Conservation (phyloP, 805 yeast species). For the Metschnikowia shivogae region DNA sequence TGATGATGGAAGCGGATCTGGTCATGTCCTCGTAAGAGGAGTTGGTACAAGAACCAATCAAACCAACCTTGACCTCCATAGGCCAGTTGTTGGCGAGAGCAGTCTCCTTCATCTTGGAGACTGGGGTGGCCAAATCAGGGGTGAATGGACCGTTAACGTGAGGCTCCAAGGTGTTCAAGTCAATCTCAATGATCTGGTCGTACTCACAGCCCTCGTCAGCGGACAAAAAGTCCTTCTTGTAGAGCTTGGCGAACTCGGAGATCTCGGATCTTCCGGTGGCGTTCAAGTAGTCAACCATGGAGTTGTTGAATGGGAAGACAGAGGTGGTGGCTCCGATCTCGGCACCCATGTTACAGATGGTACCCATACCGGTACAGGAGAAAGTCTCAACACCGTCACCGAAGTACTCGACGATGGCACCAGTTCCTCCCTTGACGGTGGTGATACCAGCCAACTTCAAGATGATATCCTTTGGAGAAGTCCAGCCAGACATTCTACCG, state of each 20-base stretch:
- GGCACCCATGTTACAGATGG: conserved; percentile 99
- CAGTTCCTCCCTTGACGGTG: conserved; percentile 98
- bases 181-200: conserved; percentile 89
- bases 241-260: conserved; percentile 72
- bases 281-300: conserved; percentile 79
- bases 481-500: conserved; percentile 91
- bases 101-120: conserved; percentile 78
- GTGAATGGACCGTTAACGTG: conserved; percentile 98
- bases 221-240: conserved; percentile 58
- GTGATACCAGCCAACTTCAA: conserved; percentile 88
- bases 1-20: conserved; percentile 88
- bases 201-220: conserved; percentile 94
- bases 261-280: conserved; percentile 86
- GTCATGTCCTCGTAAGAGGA: conserved; percentile 98
- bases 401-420: conserved; percentile 91
- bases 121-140: conserved; percentile 95
- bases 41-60: conserved; percentile 98
- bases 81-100: conserved; percentile 92
- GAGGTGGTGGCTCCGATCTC: conserved; percentile 99
- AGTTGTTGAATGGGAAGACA: conserved; percentile 91
- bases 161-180: conserved; percentile 87
- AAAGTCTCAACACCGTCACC: conserved; percentile 92
- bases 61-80: conserved; percentile 83
- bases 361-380: conserved; percentile 98
- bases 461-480: conserved; percentile 95